Evolutionary conservation across 2,329 filamentous ascomycete species (phyloP), one percentile per base, ranked within the genome.

Genomic region (Dothideomycetidae sp.): DNA sequence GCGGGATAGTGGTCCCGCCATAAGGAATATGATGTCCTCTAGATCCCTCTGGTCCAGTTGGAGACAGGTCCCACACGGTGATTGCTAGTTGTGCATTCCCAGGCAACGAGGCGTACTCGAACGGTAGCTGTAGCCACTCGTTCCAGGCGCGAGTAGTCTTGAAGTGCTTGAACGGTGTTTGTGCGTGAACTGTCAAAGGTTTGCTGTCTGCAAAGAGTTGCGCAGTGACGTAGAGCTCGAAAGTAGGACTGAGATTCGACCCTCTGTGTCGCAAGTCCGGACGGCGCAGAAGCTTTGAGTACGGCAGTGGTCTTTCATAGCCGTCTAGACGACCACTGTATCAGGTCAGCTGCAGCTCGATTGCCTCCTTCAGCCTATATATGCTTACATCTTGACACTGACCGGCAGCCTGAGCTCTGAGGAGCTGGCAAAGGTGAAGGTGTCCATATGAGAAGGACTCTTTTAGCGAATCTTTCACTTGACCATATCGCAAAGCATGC

Each of bases 151-250:
- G 59, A 19, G 53, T 75, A 23, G 71, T 71, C 54, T 85, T 84
- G 55, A 98, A 96, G 5, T 83, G 65, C 53, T 85, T 93, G 62
- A 96, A 96, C 15, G 84, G 73, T 2, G 90, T 98, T 57, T 96
- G 88, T 9, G 92, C 72, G 0, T 85, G 81, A 1, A 96, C 82
- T 0, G 86, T 92, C 48, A 98, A 64, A 23, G 88, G 85, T 56
- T 98, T 98, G 17, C 86, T 94, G 51, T 92, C 85, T 10, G 86
- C 83, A 80, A 88, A 98, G 51, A 96, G 71, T 58, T 96, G 90
- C 5, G 79, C 81, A 1, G 86, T 94, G 33, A 93, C 78, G 53
- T 88, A 94, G 33, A 98, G 76, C 56, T 98, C 90, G 16, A 85
- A 94, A 54, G 79, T 66, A 1, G 78, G 66, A 57, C 81, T 85